Evolutionary conservation across 306 rosid genomes (phyloP), one percentile per base, ranked within the genome.

Genomic region (Cicer pinnatifidum): DNA sequence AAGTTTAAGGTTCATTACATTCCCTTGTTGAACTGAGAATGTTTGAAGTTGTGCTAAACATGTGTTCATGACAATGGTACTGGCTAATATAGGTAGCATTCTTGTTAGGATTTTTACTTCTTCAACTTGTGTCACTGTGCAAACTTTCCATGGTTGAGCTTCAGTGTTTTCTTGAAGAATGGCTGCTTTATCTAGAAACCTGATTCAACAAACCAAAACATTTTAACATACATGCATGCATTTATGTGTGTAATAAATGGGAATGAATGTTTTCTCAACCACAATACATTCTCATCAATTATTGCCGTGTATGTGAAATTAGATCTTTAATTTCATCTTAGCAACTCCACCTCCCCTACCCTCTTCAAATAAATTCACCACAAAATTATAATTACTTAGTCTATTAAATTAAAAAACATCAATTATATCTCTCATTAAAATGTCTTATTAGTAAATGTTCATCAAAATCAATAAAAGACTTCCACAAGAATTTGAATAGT

Each of bases 31-130:
- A 9, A 93, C 88, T 11, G 96, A 93, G 80, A 91, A 93, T 46
- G 98, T 93, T 61, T 93, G 98, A 50, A 93, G 97, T 41, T 93
- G 98, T 19, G 98, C 98, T 69, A 93, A 73, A 79, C 96, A 89
- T 35, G 98, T 91, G 86, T 93, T 93, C 97, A 93, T 89, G 73
- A 91, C 84, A 62, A 93, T 88, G 44, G 98, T 93, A 60, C 97
- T 91, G n/a, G 81, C 84, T 46, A 93, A 56, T 46, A 93, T 89
- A 0, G 98, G 98, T 17, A 91, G 17, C 97, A 93, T 89, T 80
- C 98, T 82, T 20, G 89, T 80, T 38, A 93, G 82, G 78, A 89
- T 86, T 82, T 93, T 93, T 43, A 93, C 97, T 86, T 93, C 97
- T 77, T 93, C 97, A 0, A 93, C 96, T 79, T 93, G 96, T 33